Base-by-base conservation (phyloP, 2,329 filamentous ascomycete species). In the Allantophomopsis lycopodina region DNA sequence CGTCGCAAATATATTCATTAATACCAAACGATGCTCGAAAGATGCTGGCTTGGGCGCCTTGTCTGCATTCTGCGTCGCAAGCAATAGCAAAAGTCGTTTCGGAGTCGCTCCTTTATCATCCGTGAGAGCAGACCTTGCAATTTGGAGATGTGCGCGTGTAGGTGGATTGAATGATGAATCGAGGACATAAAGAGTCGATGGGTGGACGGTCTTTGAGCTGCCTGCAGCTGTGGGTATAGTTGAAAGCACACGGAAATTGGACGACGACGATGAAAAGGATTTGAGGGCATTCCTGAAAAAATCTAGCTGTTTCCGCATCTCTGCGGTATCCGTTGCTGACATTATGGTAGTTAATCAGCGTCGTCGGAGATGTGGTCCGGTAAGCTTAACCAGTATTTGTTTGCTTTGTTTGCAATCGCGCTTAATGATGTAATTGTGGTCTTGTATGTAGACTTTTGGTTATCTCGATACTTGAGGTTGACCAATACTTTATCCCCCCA, bases 151-250 rank as follows among this genome's bases (percentile, higher is more conserved):
- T 2, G 76, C 77, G 7, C 61, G 58, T 0, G 77, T 80, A 1
- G 77, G 77, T 18, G 77, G 77, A 52, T 82, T 81, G 61, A 80
- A 82, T 43, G 73, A 79, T 38, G 76, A 77, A 56, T 82, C 77
- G 36, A 81, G 66, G 40, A 81, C 61, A 39, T 79, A 59, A 42
- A 82, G 60, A 14, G 53, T 56, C 42, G 45, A 48, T 12, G 55
- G 51, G 11, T 54, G 37, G 17, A 37, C 30, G 5, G 42, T 35
- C 45, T 43, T 20, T 42, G 42, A 36, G 40, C 41, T 32, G 32
- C 40, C 37, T 31, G 42, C 37, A 16, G 35, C 7, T 39, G 28
- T 35, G 28, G 48, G 42, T 33, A 50, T 32, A 7, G 50, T 49
- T 18, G 44, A 41, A 33, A 58, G 44, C 35, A 55, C 48, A 16